These are phyloP conservation scores for Apiotrichum siamense DNA, from an alignment of 1,284 basidiomycete genomes.

Conservation along the genomic window DNA sequence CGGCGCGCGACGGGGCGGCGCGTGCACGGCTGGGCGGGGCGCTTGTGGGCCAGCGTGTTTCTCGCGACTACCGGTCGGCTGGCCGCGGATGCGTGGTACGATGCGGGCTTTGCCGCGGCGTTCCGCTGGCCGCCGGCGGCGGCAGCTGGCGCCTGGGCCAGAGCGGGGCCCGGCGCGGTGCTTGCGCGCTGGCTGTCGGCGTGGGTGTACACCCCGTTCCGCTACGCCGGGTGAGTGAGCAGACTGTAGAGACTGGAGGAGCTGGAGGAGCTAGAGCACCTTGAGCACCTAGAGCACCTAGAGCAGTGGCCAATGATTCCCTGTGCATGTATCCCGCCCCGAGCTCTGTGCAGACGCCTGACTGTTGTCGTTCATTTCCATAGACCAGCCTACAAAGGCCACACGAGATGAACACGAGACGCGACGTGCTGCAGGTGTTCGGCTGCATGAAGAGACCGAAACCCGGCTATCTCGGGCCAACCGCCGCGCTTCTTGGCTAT, in stretches of 20 bases:
- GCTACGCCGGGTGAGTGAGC: background rate
- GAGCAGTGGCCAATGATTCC: too few species aligned
- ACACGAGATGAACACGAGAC: background rate
- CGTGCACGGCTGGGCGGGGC: conserved; percentile 31
- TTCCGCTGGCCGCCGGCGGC: background rate
- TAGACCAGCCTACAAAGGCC: too few species aligned
- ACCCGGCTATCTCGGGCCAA: background rate
- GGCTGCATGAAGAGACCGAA: background rate
- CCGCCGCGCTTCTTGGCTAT: too few species aligned
- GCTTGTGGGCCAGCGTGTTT: conserved; percentile 34
- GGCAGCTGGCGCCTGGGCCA: too few species aligned
- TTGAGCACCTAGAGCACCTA: too few species aligned
- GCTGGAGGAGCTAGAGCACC: too few species aligned
- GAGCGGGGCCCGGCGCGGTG: background rate
- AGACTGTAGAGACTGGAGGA: background rate
- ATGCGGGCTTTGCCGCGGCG: conserved; percentile 5
- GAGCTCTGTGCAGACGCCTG: too few species aligned
- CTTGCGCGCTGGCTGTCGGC: background rate
- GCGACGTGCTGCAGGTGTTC: background rate
- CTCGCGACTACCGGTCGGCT: conserved; percentile 21
- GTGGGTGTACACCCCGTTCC: background rate
- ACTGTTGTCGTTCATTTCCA: too few species aligned
- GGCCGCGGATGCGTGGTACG: conserved; percentile 27
- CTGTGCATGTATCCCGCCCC: too few species aligned
- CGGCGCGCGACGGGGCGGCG: conserved; percentile 28